phyloP scores from a whole-genome alignment of 257 asterid species.

The Dorcoceras hygrometricum region DNA sequence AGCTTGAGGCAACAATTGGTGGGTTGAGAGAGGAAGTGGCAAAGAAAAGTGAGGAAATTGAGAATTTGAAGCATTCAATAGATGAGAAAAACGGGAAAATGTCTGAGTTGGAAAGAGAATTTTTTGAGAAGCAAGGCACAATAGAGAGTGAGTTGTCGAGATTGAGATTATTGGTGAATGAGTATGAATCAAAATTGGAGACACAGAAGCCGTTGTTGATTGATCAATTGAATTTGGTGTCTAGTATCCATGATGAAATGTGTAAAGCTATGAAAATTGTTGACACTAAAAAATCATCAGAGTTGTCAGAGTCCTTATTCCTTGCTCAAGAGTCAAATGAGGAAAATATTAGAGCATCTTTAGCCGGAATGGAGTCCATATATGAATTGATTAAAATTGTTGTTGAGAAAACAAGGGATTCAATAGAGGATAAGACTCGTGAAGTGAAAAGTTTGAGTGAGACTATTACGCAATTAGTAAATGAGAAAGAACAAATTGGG shows the following conservation, averaged over 20 bases:
- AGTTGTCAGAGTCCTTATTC: constrained; percentile 81
- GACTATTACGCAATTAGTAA: constrained; percentile 59
- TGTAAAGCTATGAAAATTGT: constrained; percentile 69
- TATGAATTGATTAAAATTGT: constrained; percentile 69
- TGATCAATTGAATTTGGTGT: constrained; percentile 68
- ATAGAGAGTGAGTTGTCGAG: constrained; percentile 57
- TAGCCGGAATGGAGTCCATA: constrained; percentile 89
- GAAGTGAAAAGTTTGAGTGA: constrained; percentile 68
- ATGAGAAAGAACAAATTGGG: constrained; percentile 92
- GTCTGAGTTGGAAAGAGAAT: constrained; percentile 49
- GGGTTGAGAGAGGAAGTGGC: constrained; percentile 70
- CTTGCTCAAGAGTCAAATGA: constrained; percentile 87
- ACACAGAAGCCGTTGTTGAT: constrained; percentile 60
- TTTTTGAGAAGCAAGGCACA: constrained; percentile 40
- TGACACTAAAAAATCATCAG: constrained; percentile 64
- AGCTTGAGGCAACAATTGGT: constrained; percentile 77
- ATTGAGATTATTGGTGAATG: constrained; percentile 49
- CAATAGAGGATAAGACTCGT: constrained; percentile 61
- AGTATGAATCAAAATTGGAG: constrained; percentile 58
- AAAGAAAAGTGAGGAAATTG: constrained; percentile 48
- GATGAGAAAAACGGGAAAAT: constrained; percentile 56
- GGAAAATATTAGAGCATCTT: constrained; percentile 81
- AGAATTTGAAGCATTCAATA: constrained; percentile 41
- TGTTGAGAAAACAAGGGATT: constrained; percentile 59
- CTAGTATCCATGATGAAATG: constrained; percentile 64